Base-by-base conservation (phyloP, 1,139 yeast genomes). In the Geotrichum siamense region DNA sequence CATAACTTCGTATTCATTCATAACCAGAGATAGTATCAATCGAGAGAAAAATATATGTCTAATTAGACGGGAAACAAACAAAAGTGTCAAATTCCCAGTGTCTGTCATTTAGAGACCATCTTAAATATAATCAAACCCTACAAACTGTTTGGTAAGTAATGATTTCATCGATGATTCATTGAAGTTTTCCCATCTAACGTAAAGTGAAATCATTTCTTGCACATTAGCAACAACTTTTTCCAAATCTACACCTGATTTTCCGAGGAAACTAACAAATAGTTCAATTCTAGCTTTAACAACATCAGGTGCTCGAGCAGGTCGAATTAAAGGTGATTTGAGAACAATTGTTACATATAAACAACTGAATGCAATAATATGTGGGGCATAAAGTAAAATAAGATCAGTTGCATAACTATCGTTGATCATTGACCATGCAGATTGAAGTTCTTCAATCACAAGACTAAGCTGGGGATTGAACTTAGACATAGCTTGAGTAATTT, bases 331-430 rank as follows among this genome's bases (percentile, higher is more conserved):
- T 2, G 63, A 62, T 48, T 78, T 75, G 39, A 82, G 63, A 19
- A 82, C 81, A 0, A 83, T 67, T 0, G 89, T 78, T 47, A 84
- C 69, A 60, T 82, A 85, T 13, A 89, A 66, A n/a, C 95, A 76
- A 0, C 94, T 78, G 30, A 82, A 68, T 1, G 96, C 95, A 12
- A 87, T 75, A n/a, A 87, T 76, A 62, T 87, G 96, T 0, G 98
- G 98, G 0, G 97, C 93, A 52, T 77, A 79, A 12, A 87, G 62
- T 43, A 91, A 64, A 48, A 85, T 89, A 29, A 86, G 67, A 59
- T 91, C 97, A 1, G 96, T 85, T 40, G 86, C 79, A 61, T 83
- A 89, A 52, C 91, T 77, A 59, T 91, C 98, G 59, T 89, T 91
- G 41, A 91, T 75, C 48, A 89, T 70, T 1, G 94, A 82, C 97